Conservation (phyloP, 2,329 filamentous ascomycete genomes). For the Neofusicoccum laricinum region DNA sequence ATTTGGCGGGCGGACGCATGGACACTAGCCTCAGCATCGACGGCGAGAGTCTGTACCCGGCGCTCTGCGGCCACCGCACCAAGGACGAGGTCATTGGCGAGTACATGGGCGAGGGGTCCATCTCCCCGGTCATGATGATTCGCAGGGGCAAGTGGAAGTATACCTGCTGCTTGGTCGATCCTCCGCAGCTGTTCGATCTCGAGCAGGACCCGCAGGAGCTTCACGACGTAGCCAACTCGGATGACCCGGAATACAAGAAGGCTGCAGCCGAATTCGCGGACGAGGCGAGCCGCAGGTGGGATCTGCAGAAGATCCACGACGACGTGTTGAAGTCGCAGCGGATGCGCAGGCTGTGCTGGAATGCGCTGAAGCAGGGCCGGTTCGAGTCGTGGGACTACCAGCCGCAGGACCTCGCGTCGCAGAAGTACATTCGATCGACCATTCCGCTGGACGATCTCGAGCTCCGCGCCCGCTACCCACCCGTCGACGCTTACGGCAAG, state of each 20-base stretch:
- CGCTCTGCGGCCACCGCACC: conserved; percentile 56
- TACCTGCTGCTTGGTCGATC: conserved; percentile 78
- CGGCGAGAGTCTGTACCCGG: conserved; percentile 76
- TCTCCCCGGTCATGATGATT: conserved; percentile 92
- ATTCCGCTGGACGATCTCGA: conserved; percentile 79
- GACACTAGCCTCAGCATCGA: conserved; percentile 76
- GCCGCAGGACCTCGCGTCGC: conserved; percentile 66
- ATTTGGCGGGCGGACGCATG: conserved; percentile 71
- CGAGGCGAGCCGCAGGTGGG: conserved; percentile 75
- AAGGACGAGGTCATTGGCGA: conserved; percentile 85
- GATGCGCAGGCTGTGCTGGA: conserved; percentile 74
- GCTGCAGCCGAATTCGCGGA: conserved; percentile 61
- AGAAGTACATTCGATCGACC: conserved; percentile 81
- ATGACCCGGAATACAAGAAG: conserved; percentile 37
- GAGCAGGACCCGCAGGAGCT: conserved; percentile 71
- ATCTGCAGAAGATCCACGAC: conserved; percentile 73
- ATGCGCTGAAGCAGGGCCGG: conserved; percentile 69
- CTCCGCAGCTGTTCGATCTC: conserved; percentile 81
- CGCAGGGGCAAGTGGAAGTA: conserved; percentile 88
- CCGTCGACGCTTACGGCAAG: conserved; percentile 46
- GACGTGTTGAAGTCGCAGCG: conserved; percentile 76
- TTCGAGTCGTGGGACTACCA: conserved; percentile 86
- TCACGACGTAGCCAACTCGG: conserved; percentile 61
- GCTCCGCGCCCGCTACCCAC: conserved; percentile 69
- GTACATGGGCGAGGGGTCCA: conserved; percentile 90